These are phyloP conservation scores for Pseudoneurospora amorphoporcata DNA, from an alignment of 495 filamentous ascomycete species.

Conservation along the genomic window DNA sequence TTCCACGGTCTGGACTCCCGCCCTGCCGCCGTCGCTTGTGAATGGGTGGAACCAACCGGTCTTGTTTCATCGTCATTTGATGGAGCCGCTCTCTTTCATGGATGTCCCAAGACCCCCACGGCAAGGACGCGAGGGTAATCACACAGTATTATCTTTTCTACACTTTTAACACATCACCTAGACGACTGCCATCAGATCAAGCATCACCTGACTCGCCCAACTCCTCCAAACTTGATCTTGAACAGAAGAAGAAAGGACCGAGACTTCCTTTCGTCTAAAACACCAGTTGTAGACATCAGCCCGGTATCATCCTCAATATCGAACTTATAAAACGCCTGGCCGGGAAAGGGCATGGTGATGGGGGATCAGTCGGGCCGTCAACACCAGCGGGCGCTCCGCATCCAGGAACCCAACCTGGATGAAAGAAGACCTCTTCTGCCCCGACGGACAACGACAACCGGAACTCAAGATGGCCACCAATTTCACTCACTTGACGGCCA, in stretches of 20 bases:
- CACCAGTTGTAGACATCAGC: neutral
- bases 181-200: neutral
- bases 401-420: constrained; percentile 14
- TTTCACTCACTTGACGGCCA: constrained; percentile 12
- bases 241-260: neutral
- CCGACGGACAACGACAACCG: constrained; percentile 16
- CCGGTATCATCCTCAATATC: neutral
- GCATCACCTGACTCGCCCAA: neutral
- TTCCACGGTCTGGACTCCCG: neutral
- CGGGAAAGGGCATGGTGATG: neutral
- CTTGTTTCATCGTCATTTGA: neutral
- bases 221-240: neutral
- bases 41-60: neutral
- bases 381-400: constrained; percentile 12
- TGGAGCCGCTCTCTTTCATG: neutral
- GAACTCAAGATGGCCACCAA: constrained; percentile 4
- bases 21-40: neutral
- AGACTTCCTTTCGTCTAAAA: neutral
- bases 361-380: constrained; percentile 4
- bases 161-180: neutral
- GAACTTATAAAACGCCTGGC: neutral
- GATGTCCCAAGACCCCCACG: neutral
- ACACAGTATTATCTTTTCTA: neutral
- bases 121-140: neutral
- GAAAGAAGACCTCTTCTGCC: constrained; percentile 20